Conservation (phyloP, 2,329 filamentous ascomycete species). For the Beauveria bassiana region DNA sequence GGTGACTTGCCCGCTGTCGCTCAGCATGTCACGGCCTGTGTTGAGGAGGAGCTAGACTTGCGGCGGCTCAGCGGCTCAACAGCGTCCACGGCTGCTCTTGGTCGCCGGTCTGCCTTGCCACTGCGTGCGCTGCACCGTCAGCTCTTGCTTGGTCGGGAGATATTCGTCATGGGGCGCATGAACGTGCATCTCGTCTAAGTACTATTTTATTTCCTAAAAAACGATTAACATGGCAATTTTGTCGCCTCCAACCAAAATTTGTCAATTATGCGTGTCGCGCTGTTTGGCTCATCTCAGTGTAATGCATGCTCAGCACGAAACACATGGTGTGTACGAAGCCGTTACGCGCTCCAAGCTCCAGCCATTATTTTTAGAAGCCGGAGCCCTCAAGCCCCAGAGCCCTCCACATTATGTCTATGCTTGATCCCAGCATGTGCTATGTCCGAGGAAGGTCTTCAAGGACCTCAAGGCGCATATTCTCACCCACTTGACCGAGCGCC, state of each 20-base stretch:
- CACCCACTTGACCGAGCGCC: constrained; percentile 83
- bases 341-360: no score
- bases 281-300: no score
- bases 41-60: constrained; percentile 13
- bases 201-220: no score
- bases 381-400: no score
- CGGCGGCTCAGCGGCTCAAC: constrained; percentile 18
- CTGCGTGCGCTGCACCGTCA: constrained; percentile 21
- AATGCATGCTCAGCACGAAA: no score
- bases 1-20: constrained; percentile 8
- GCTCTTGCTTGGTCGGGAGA: constrained; percentile 4
- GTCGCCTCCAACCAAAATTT: no score
- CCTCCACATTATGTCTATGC: no score
- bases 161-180: not conserved
- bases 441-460: constrained; percentile 67
- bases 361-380: no score
- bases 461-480: constrained; percentile 91
- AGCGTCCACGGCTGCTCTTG: constrained; percentile 4
- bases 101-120: constrained; percentile 13
- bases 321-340: no score
- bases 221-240: no score
- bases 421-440: no score
- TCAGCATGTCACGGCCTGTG: constrained; percentile 3
- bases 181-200: not conserved
- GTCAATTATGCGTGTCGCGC: no score